These are phyloP conservation scores for Hsuehochloa calcarea DNA, from an alignment of 176 grass and related monocot species.

Conservation along the genomic window DNA sequence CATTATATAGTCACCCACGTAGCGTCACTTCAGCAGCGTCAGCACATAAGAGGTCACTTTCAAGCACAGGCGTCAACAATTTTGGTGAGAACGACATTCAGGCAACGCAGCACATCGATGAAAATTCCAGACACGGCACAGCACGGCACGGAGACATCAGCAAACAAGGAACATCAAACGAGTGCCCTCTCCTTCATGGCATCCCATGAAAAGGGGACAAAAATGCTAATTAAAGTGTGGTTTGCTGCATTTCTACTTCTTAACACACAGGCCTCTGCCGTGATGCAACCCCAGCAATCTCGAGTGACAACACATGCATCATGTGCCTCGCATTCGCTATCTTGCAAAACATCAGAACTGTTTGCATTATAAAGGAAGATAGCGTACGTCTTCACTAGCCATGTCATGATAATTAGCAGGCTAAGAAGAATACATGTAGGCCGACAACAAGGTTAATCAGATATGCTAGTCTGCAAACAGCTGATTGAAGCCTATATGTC, in stretches of 20 bases:
- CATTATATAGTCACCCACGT: no score
- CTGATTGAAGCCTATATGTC: no score
- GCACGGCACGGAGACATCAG: neutral
- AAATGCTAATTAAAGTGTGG: neutral
- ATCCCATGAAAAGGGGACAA: neutral
- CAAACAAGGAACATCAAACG: neutral
- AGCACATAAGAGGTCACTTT: no score
- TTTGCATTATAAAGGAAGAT: no score
- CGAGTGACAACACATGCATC: neutral
- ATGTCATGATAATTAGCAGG: no score
- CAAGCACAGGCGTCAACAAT: neutral
- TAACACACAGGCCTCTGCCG: neutral
- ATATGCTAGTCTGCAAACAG: no score
- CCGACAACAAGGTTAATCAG: no score
- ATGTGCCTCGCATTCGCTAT: neutral
- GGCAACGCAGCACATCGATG: neutral
- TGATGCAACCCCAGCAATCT: neutral
- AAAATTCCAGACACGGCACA: neutral
- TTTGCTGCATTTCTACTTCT: neutral
- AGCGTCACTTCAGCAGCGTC: no score
- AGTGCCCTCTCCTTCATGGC: neutral
- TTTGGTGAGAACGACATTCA: neutral
- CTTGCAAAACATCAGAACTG: no score
- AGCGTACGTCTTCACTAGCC: no score
- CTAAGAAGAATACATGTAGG: no score